Conservation (phyloP, 768 basidiomycete species). For the Lactifluus piperatus region DNA sequence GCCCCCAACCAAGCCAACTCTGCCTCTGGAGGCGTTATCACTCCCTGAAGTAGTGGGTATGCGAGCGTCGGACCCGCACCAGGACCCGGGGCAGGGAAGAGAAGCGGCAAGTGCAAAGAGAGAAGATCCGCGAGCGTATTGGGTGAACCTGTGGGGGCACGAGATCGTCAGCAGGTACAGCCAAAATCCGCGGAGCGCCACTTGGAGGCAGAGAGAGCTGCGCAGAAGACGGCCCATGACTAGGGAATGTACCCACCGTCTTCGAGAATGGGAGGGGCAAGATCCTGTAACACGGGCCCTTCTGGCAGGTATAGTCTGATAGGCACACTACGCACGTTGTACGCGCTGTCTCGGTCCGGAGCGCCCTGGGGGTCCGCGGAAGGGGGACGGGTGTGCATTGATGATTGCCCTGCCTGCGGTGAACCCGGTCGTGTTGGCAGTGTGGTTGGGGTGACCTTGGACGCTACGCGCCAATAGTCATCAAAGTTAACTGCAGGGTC, state of each 20-base stretch:
- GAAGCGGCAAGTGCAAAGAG: slow-evolving; percentile 63
- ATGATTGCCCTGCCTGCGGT: slow-evolving; percentile 41
- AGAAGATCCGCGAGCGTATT: slow-evolving; percentile 66
- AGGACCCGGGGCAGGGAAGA: slow-evolving; percentile 49
- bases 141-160: slow-evolving; percentile 45
- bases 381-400: slow-evolving; percentile 55
- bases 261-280: slow-evolving; percentile 69
- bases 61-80: slow-evolving; percentile 37
- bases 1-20: slow-evolving; percentile 95
- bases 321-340: slow-evolving; percentile 81
- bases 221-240: neutral
- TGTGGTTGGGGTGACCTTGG: slow-evolving; percentile 85
- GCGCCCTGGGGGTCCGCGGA: slow-evolving; percentile 46
- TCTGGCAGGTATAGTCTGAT: slow-evolving; percentile 84
- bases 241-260: slow-evolving; percentile 47
- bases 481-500: slow-evolving; percentile 79
- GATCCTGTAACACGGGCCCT: slow-evolving; percentile 85
- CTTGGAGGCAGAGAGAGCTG: neutral
- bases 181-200: slow-evolving; percentile 7
- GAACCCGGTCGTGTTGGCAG: slow-evolving; percentile 51
- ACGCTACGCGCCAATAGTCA: slow-evolving; percentile 87
- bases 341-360: slow-evolving; percentile 73
- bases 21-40: slow-evolving; percentile 70
- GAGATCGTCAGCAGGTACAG: slow-evolving; percentile 15
- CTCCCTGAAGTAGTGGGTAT: slow-evolving; percentile 77